Conservation (phyloP, 2,329 filamentous ascomycete species). For the Onygena corvina region DNA sequence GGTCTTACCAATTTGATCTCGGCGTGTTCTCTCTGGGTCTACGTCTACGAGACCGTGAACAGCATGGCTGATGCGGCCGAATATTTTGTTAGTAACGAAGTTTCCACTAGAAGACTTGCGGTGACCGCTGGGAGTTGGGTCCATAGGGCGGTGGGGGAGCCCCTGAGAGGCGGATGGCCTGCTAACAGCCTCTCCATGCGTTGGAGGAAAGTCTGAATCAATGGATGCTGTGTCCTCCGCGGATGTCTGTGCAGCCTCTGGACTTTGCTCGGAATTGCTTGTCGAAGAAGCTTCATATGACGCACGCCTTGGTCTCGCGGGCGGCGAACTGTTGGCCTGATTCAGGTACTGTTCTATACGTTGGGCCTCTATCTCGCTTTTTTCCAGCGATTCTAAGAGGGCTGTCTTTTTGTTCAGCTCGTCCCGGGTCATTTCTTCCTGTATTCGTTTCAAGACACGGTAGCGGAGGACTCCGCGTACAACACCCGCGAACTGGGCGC, state of each 20-base stretch:
- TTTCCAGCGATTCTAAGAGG: conserved; percentile 77
- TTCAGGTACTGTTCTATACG: conserved; percentile 88
- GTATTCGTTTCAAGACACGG: conserved; percentile 81
- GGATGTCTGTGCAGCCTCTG: conserved; percentile 45
- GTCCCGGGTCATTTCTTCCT: conserved; percentile 93
- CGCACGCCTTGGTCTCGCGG: conserved; percentile 51
- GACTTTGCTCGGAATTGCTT: conserved; percentile 32
- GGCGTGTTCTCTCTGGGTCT: conserved; percentile 80
- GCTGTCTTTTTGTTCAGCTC: conserved; percentile 77
- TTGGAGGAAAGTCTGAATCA: conserved; percentile 91
- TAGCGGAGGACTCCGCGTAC: conserved; percentile 82
- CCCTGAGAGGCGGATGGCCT: conserved; percentile 63
- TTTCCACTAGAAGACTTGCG: conserved; percentile 75
- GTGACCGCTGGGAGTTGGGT: conserved; percentile 40
- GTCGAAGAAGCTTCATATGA: conserved; percentile 43
- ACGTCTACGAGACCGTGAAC: conserved; percentile 94
- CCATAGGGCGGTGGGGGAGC: conserved; percentile 38
- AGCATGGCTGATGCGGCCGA: conserved; percentile 87
- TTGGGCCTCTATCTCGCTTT: conserved; percentile 82
- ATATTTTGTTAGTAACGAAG: conserved; percentile 85
- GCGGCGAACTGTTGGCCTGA: conserved; percentile 44
- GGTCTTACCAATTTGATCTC: conserved; percentile 93
- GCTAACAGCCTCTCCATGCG: conserved; percentile 56
- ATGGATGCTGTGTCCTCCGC: conserved; percentile 78
- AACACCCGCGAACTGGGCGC: conserved; percentile 90